Evolutionary conservation across 2,329 filamentous ascomycete genomes (phyloP).

Genomic region (Neurospora sp.): DNA sequence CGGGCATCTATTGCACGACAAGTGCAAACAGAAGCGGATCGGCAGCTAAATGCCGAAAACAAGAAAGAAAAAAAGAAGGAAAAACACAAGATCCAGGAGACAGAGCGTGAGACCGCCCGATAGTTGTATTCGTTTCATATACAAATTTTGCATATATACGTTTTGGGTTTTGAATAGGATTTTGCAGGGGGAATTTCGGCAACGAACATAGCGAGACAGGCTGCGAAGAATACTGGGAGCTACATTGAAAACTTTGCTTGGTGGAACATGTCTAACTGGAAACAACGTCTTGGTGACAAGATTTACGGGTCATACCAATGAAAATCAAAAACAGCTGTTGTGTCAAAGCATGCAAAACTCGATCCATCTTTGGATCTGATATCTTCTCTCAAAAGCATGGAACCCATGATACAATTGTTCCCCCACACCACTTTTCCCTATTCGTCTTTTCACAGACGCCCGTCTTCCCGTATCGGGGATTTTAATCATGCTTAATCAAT

Average conservation of each 20-base stretch:
- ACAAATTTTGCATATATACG: slow-evolving; percentile 1
- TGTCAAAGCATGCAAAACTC: no score
- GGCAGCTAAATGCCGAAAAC: slow-evolving; percentile 15
- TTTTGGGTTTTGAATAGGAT: neutral
- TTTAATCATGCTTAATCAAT: neutral
- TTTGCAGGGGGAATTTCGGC: neutral
- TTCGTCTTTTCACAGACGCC: neutral
- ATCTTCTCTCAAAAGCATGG: neutral
- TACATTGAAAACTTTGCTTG: neutral
- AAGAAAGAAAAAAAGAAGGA: neutral
- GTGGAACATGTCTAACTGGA: neutral
- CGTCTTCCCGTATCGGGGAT: neutral
- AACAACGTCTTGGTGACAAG: neutral
- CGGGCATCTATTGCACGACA: slow-evolving; percentile 76
- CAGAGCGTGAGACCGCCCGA: neutral
- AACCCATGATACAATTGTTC: neutral
- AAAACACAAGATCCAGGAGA: slow-evolving; percentile 1
- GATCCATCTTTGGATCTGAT: neutral
- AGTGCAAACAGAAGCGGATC: slow-evolving; percentile 68
- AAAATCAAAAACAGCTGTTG: neutral
- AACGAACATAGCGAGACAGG: neutral
- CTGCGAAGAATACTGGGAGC: neutral
- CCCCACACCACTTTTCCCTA: neutral
- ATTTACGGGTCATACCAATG: neutral
- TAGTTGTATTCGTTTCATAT: neutral